These are phyloP conservation scores for Leishmania arabica DNA, from an alignment of 208 protist species.

Conservation along the genomic window DNA sequence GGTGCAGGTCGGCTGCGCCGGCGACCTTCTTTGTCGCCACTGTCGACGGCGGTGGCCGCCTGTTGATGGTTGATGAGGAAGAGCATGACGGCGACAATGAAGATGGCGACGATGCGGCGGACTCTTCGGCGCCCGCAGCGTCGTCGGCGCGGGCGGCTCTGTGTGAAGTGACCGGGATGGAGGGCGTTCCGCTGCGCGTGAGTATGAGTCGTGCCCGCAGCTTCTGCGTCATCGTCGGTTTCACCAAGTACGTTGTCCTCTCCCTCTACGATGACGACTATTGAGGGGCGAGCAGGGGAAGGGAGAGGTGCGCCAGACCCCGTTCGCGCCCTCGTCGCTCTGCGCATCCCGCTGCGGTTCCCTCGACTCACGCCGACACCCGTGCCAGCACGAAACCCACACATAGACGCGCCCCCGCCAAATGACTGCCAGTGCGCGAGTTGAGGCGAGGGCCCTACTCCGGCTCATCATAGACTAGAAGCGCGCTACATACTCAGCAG, in stretches of 20 bases:
- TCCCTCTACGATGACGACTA: conserved; percentile 65
- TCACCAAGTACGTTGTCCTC: conserved; percentile 67
- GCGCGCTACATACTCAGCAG: not conserved
- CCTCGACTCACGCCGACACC: not conserved
- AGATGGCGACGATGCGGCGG: not conserved
- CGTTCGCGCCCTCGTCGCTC: not conserved
- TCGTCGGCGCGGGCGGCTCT: conserved; percentile 4
- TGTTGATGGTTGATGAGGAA: conserved; percentile 36
- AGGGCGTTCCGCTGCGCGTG: conserved; percentile 37
- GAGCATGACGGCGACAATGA: conserved; percentile 46
- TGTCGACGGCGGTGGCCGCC: conserved; percentile 38
- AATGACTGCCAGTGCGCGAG: not conserved
- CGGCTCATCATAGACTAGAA: not conserved
- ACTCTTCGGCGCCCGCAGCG: not conserved
- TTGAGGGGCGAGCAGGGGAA: not conserved
- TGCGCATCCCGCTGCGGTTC: not conserved
- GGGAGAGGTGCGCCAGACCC: too few species aligned
- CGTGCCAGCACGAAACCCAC: not conserved
- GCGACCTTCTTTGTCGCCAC: conserved; percentile 40
- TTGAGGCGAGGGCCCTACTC: not conserved
- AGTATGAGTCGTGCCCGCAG: conserved; percentile 63
- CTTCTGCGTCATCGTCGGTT: conserved; percentile 68
- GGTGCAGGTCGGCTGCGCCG: not conserved
- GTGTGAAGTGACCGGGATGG: conserved; percentile 57
- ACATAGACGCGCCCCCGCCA: not conserved